phyloP scores from a whole-genome alignment of 2,329 filamentous ascomycete species.

The Drechslerella stenobrocha region DNA sequence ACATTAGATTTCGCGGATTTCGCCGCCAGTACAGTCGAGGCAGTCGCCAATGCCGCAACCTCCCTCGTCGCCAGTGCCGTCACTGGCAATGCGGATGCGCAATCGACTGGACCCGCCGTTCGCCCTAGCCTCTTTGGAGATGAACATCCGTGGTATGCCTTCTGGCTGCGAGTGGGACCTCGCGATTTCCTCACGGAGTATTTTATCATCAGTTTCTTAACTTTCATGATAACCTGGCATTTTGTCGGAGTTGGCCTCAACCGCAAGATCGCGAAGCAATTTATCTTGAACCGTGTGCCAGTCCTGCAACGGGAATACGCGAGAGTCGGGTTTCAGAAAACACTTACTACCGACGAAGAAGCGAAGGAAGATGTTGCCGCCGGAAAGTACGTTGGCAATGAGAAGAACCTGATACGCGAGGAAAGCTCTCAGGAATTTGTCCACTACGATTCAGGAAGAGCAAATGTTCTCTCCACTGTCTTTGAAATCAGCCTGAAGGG shows the following conservation, averaged over 20 bases:
- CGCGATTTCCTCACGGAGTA: constrained; percentile 87
- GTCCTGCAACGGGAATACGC: constrained; percentile 80
- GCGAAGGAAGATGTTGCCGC: constrained; percentile 56
- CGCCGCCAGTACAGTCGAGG: constrained; percentile 62
- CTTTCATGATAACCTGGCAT: constrained; percentile 75
- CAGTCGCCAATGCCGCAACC: constrained; percentile 55
- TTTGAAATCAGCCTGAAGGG: constrained; percentile 79
- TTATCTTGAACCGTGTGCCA: constrained; percentile 74
- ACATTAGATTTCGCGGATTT: constrained; percentile 98
- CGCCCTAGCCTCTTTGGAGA: constrained; percentile 36
- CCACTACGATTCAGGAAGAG: constrained; percentile 84
- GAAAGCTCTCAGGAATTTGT: constrained; percentile 84
- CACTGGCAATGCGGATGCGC: constrained; percentile 67
- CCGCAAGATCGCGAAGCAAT: constrained; percentile 75
- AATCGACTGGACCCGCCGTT: constrained; percentile 20
- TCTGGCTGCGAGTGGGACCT: constrained; percentile 84
- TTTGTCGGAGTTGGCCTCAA: constrained; percentile 80
- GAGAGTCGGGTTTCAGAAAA: constrained; percentile 73
- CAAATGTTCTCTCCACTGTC: constrained; percentile 90
- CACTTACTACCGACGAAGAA: constrained; percentile 57
- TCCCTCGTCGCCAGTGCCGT: constrained; percentile 59
- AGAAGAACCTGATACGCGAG: constrained; percentile 59
- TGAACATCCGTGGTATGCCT: constrained; percentile 73
- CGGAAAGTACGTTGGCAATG: constrained; percentile 37
- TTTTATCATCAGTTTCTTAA: constrained; percentile 74